These are phyloP conservation scores for Chalciporus piperatus DNA, from an alignment of 768 basidiomycete genomes.

Conservation along the genomic window DNA sequence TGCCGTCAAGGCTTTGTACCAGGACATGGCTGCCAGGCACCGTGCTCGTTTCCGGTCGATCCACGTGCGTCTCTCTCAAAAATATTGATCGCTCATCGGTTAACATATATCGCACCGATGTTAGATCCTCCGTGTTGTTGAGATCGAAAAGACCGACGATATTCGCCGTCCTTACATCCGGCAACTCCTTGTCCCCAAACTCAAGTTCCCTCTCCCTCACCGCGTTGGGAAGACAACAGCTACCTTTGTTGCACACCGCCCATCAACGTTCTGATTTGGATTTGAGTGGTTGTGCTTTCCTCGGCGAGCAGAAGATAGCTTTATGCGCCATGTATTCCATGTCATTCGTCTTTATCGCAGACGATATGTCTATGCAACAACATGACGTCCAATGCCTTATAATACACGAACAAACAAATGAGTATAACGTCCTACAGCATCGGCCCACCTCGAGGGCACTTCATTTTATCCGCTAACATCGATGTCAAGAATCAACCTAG, in stretches of 20 bases:
- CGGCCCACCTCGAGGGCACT: too few relatives aligned
- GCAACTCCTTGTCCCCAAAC: slow-evolving; percentile 84
- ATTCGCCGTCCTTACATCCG: slow-evolving; percentile 97
- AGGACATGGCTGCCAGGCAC: slow-evolving; percentile 99
- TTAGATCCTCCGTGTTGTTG: slow-evolving; percentile 97
- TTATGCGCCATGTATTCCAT: slow-evolving; percentile 12
- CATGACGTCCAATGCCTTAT: slow-evolving; percentile 6
- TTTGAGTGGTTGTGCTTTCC: not conserved
- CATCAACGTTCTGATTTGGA: slow-evolving; percentile 60
- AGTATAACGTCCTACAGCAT: too few relatives aligned
- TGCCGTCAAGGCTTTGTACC: slow-evolving; percentile 95
- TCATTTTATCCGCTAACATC: too few relatives aligned
- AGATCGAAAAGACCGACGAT: slow-evolving; percentile 90
- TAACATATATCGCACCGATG: not conserved
- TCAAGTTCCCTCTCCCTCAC: slow-evolving; percentile 97
- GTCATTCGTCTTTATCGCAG: slow-evolving; percentile 6
- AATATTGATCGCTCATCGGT: not conserved
- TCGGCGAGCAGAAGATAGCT: slow-evolving; percentile 4
- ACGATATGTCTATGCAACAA: slow-evolving; percentile 14
- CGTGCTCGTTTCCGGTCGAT: slow-evolving; percentile 99
- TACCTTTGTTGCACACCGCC: slow-evolving; percentile 78
- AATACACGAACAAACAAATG: not conserved
- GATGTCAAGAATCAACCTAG: too few relatives aligned
- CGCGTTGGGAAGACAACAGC: slow-evolving; percentile 76
- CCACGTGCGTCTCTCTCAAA: slow-evolving; percentile 61